phyloP scores from a whole-genome alignment of 192 early-diverging fungal genomes.

The Coemansia interrupta region DNA sequence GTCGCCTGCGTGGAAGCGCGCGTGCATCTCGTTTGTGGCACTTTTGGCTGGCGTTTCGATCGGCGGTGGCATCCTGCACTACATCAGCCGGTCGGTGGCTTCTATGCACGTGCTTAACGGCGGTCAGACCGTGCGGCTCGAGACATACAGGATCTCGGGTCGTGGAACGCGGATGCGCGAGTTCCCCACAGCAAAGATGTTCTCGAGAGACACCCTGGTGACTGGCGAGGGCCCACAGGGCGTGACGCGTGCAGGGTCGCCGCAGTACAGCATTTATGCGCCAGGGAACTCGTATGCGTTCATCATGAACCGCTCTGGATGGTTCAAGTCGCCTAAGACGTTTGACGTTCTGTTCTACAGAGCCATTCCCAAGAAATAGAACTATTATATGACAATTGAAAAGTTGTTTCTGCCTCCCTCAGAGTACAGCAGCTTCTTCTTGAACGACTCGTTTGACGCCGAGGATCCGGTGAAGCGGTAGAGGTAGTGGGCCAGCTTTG shows the following conservation, averaged over 20 bases:
- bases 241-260: slow-evolving; percentile 20
- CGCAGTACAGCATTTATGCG: slow-evolving; percentile 38
- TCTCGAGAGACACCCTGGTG: slow-evolving; percentile 29
- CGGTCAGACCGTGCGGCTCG: slow-evolving; percentile 28
- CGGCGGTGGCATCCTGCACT: slow-evolving; percentile 38
- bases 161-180: slow-evolving; percentile 10
- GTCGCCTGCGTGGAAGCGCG: slow-evolving; percentile 38
- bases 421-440: slow-evolving; percentile 67
- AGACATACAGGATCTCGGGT: slow-evolving; percentile 30
- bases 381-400: slow-evolving; percentile 55
- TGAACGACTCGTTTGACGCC: slow-evolving; percentile 20
- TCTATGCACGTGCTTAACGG: slow-evolving; percentile 22
- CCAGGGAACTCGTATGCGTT: slow-evolving; percentile 21
- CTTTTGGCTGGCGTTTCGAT: slow-evolving; percentile 28
- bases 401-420: slow-evolving; percentile 71
- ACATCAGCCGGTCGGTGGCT: slow-evolving; percentile 35
- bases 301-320: slow-evolving; percentile 39
- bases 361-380: neutral
- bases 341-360: slow-evolving; percentile 40
- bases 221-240: slow-evolving; percentile 30
- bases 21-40: slow-evolving; percentile 23
- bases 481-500: slow-evolving; percentile 78
- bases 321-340: slow-evolving; percentile 25
- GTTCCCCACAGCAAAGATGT: slow-evolving; percentile 25
- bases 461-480: slow-evolving; percentile 44